Conservation (phyloP, 371 early-diverging fungal genomes). For the Mortierella sp. region DNA sequence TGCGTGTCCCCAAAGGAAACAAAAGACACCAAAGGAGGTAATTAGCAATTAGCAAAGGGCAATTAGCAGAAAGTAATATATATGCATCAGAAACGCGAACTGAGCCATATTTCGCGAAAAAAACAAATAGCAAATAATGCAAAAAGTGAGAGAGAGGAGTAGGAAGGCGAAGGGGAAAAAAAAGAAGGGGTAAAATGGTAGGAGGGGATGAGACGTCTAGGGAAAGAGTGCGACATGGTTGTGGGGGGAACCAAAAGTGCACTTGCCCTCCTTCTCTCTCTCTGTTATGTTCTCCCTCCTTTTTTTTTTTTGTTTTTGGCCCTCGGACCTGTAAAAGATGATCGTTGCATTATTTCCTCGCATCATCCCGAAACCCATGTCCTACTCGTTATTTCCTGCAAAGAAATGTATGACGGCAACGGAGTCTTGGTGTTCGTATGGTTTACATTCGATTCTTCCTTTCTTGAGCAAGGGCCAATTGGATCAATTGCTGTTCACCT, state of each 20-base stretch:
- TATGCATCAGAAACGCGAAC: not conserved
- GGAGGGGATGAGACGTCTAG: not conserved
- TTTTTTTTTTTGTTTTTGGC: too few relatives aligned
- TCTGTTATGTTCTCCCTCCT: not conserved
- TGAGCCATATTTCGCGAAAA: not conserved
- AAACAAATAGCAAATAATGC: not conserved
- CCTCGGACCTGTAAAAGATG: constrained; percentile 1
- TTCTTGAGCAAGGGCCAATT: too few relatives aligned
- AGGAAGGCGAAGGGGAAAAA: not conserved
- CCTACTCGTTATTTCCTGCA: not conserved
- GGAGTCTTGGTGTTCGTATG: not conserved
- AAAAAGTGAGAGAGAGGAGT: not conserved
- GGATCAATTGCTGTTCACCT: too few relatives aligned
- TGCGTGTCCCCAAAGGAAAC: too few relatives aligned
- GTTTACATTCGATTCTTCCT: not conserved
- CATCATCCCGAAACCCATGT: not conserved
- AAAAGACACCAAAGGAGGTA: too few relatives aligned
- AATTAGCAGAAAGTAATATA: too few relatives aligned
- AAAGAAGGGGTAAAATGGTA: not conserved
- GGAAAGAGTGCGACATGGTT: constrained; percentile 8
- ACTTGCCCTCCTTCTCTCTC: not conserved
- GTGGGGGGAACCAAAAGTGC: not conserved
- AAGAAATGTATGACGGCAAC: not conserved
- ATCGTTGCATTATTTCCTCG: not conserved
- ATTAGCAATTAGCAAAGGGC: too few relatives aligned